These are phyloP conservation scores for Erythrophleum fordii DNA, from an alignment of 306 rosid species.

Conservation along the genomic window DNA sequence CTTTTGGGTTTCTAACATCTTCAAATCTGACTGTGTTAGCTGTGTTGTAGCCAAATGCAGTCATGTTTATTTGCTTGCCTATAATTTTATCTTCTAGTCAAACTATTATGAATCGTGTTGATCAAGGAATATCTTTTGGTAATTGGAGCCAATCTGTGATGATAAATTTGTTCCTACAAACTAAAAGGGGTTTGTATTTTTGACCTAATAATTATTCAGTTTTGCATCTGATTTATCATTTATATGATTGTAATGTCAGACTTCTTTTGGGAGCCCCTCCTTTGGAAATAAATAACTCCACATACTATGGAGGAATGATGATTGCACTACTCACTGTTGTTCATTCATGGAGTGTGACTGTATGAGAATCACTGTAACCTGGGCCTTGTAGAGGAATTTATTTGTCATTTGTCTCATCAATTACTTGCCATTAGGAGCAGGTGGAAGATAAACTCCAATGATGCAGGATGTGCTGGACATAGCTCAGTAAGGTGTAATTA, in stretches of 20 bases:
- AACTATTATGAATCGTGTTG: neutral
- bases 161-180: conserved; percentile 2
- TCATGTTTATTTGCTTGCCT: conserved; percentile 24
- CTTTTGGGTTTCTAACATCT: neutral
- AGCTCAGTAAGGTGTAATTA: conserved; percentile 5
- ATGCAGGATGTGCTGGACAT: conserved; percentile 11
- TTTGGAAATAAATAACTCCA: neutral
- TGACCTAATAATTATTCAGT: neutral
- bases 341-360: neutral
- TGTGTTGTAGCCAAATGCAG: neutral
- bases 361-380: neutral
- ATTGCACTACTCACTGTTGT: neutral
- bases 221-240: conserved; percentile 14
- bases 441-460: conserved; percentile 6
- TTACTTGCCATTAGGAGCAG: conserved; percentile 7
- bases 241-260: neutral
- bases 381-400: neutral
- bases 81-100: neutral
- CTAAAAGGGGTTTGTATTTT: conserved; percentile 9
- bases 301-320: neutral
- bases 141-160: conserved; percentile 17
- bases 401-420: conserved; percentile 11
- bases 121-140: conserved; percentile 5
- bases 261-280: neutral
- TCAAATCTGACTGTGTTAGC: conserved; percentile 4